Evolutionary conservation across 1,284 basidiomycete species (phyloP).

Genomic region (Apiotrichum gamsii): DNA sequence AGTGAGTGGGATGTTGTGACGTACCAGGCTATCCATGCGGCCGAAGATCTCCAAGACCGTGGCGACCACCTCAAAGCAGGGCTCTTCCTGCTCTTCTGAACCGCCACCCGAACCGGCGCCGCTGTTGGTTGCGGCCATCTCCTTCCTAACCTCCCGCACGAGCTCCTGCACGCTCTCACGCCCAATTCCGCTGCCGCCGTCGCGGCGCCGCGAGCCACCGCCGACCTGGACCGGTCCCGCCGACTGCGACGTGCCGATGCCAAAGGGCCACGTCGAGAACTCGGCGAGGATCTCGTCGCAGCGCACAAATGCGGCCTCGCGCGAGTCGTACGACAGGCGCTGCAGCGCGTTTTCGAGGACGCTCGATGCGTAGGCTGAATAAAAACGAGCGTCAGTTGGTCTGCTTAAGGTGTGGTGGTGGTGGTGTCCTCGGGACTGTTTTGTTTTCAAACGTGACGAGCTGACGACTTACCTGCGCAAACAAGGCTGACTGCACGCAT

Average conservation of each 20-base stretch:
- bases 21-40: slow-evolving; percentile 72
- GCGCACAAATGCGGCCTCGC: slow-evolving; percentile 81
- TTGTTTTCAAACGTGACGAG: too few species aligned
- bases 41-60: slow-evolving; percentile 85
- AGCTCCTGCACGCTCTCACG: slow-evolving; percentile 71
- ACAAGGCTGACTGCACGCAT: slow-evolving; percentile 75
- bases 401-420: too few species aligned
- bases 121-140: slow-evolving; percentile 54
- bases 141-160: slow-evolving; percentile 68
- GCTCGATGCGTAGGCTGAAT: slow-evolving; percentile 69
- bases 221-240: slow-evolving; percentile 40
- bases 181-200: slow-evolving; percentile 41
- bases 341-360: slow-evolving; percentile 91
- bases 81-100: slow-evolving; percentile 63
- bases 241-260: slow-evolving; percentile 44
- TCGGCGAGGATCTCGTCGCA: slow-evolving; percentile 87
- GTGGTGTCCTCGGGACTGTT: neutral
- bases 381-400: slow-evolving; percentile 5
- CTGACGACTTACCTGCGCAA: slow-evolving; percentile 56
- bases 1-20: slow-evolving; percentile 4
- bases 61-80: slow-evolving; percentile 79
- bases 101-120: slow-evolving; percentile 59
- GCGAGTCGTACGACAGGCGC: slow-evolving; percentile 76
- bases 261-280: slow-evolving; percentile 85
- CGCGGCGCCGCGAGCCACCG: slow-evolving; percentile 36